Percentiles rank a stretch among this genome's conserved stretches.
These are phyloP conservation scores for Globisporangium lucens DNA, from an alignment of 352 stramenopile species.

Conservation along the genomic window DNA sequence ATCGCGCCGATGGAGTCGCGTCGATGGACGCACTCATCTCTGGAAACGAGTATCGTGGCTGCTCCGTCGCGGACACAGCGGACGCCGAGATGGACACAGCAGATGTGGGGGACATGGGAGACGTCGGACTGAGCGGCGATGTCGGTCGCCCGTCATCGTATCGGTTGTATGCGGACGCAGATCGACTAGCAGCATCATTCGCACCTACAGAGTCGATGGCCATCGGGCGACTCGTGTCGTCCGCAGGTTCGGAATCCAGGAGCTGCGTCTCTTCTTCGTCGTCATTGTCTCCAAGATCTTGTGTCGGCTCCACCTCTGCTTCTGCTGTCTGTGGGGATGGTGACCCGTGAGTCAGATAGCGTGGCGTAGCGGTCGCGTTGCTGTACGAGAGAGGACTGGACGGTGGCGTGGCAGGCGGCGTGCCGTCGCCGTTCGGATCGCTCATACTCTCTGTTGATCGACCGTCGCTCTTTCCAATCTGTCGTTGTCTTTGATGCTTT, in stretches of 20 bases:
- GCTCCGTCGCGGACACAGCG: slow-evolving; percentile 75
- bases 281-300: slow-evolving; percentile 6
- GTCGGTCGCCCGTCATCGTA: slow-evolving; percentile 16
- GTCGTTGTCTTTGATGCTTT: background rate
- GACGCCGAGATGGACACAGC: slow-evolving; percentile 73
- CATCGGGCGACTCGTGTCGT: slow-evolving; percentile 11
- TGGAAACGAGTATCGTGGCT: slow-evolving; percentile 62
- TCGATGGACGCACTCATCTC: slow-evolving; percentile 84
- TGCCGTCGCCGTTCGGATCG: slow-evolving; percentile 20
- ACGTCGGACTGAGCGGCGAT: slow-evolving; percentile 40
- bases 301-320: slow-evolving; percentile 4
- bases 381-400: slow-evolving; percentile 42
- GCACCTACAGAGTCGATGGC: background rate
- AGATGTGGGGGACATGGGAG: slow-evolving; percentile 64
- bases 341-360: slow-evolving; percentile 40
- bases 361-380: slow-evolving; percentile 17
- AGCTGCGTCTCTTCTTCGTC: slow-evolving; percentile 16
- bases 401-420: slow-evolving; percentile 55
- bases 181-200: background rate
- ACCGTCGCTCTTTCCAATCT: background rate
- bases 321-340: slow-evolving; percentile 13
- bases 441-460: slow-evolving; percentile 1
- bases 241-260: slow-evolving; percentile 17
- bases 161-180: slow-evolving; percentile 3
- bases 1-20: slow-evolving; percentile 70